phyloP scores from a whole-genome alignment of 257 asterid genomes.

The Handroanthus guayacan region DNA sequence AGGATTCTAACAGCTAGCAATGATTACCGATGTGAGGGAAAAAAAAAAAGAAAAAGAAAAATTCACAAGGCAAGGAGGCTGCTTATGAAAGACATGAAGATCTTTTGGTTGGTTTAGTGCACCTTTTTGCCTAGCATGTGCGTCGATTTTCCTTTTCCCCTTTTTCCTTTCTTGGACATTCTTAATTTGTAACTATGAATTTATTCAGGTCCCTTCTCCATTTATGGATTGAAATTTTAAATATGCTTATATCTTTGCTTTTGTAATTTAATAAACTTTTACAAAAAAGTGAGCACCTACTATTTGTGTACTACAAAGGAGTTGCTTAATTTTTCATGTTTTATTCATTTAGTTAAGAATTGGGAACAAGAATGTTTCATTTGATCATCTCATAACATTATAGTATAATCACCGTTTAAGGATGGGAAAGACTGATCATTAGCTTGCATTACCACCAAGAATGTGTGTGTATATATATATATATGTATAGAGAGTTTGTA shows the following conservation, averaged over 20 bases:
- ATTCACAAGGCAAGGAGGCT: no score
- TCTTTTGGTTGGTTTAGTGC: slow-evolving; percentile 40
- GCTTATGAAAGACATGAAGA: no score
- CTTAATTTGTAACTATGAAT: slow-evolving; percentile 3
- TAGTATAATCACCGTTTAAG: not conserved
- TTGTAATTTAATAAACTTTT: no score
- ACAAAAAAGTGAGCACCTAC: not conserved
- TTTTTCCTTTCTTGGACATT: not conserved
- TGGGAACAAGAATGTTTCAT: no score
- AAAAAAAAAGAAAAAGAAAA: no score
- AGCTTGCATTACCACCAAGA: not conserved
- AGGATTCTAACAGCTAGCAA: no score
- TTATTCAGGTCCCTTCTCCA: not conserved
- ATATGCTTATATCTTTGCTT: not conserved
- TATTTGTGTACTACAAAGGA: not conserved
- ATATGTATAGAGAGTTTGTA: no score
- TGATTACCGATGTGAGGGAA: no score
- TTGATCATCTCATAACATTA: no score
- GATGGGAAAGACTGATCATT: slow-evolving; percentile 6
- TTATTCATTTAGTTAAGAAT: not conserved
- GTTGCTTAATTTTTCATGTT: not conserved
- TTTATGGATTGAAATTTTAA: not conserved
- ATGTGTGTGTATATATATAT: not conserved
- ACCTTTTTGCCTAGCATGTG: slow-evolving; percentile 36
- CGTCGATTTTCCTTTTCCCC: slow-evolving; percentile 5